Base-by-base conservation (phyloP, 2,329 filamentous ascomycete species). In the Cercospora nicotianae region DNA sequence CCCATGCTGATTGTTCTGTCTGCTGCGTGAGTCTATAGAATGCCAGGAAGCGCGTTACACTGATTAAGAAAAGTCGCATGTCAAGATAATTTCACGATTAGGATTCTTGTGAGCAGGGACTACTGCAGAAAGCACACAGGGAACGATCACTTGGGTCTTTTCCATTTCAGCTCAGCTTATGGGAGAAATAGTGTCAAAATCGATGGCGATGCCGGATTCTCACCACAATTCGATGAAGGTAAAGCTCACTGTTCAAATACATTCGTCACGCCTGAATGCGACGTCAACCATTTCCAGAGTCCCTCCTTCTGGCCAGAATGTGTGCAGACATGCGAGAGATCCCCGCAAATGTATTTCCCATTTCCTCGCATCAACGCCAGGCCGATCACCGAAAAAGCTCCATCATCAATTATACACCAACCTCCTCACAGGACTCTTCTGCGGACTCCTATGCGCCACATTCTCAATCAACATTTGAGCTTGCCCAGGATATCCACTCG, bases 341-440 rank as follows among this genome's bases (percentile, higher is more conserved):
- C 23, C 23, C 23, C 23, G 23, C 23, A 39, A 16, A 10, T 39
- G 33, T 6, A 39, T 16, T 39, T 39, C 33, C 33, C 33, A 6
- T 39, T 16, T 3, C 13, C 12, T 39, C 4, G 2, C 1, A 1
- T 7, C 33, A 42, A n/a, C 36, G 36, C 36, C 36, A 42, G 36
- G 36, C 36, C 36, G 36, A 8, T 42, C 10, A 26, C 23, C 23
- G 23, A 26, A 53, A 20, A 12, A 26, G 8, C 16, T 2, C 13
- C 1, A 18, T 28, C 18, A 53, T 62, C 31, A 75, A 71, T 75
- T 70, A 60, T 76, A 79, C 58, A 73, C 72, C 51, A 79, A 51
- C 63, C 75, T 69, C 68, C 76, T 74, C 31, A 77, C 75, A 6
- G 77, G 78, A 72, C 77, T 78, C 51, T 51, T 57, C 20, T 64